Evolutionary conservation across 805 yeast species (phyloP).

Genomic region (Lipomyces oligophaga): DNA sequence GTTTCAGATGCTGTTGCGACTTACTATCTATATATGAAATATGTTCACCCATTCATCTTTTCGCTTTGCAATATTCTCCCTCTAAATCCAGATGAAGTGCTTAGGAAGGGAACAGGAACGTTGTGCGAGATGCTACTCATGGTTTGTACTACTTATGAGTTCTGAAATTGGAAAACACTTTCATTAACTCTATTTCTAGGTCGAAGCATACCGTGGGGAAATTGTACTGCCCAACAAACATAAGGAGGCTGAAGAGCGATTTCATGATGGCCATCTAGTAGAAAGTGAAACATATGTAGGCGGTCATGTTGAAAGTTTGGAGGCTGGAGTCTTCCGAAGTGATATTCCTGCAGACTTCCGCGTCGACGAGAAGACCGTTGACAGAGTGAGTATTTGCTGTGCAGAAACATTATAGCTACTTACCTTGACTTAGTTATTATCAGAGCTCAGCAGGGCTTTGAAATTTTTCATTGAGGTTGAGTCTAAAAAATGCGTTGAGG

Average conservation of each 20-base stretch:
- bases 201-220: constrained; percentile 73
- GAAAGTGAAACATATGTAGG: constrained; percentile 98
- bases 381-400: constrained; percentile 48
- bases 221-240: constrained; percentile 91
- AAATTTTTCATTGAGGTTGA: constrained; percentile 83
- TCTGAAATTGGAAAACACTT: background rate
- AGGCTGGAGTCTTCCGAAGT: constrained; percentile 95
- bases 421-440: constrained; percentile 50
- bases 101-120: constrained; percentile 97
- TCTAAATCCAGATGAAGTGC: constrained; percentile 89
- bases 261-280: constrained; percentile 87
- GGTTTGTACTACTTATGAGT: constrained; percentile 43
- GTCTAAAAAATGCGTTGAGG: constrained; percentile 64
- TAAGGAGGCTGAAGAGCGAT: constrained; percentile 87
- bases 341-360: constrained; percentile 74
- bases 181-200: constrained; percentile 8
- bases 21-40: constrained; percentile 89
- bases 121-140: constrained; percentile 94
- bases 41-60: constrained; percentile 94
- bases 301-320: constrained; percentile 96
- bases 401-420: background rate
- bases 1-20: constrained; percentile 99
- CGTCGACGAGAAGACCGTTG: constrained; percentile 77
- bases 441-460: constrained; percentile 70
- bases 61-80: constrained; percentile 96